Conservation (phyloP, 2,329 filamentous ascomycete genomes). For the Penicillium italicum region DNA sequence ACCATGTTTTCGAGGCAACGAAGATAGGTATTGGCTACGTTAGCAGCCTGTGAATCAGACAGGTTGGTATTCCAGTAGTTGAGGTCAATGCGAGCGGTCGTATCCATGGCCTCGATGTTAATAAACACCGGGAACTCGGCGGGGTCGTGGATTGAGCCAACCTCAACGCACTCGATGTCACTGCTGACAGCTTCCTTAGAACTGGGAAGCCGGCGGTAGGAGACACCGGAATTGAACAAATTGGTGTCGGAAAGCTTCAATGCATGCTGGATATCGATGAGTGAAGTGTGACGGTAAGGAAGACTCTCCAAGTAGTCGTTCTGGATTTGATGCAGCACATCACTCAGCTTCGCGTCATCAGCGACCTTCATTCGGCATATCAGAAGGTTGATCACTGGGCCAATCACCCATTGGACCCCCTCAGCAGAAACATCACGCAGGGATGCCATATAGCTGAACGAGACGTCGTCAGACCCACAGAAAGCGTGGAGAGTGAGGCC, state of each 20-base stretch:
- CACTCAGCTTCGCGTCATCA: constrained; percentile 31
- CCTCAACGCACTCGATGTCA: constrained; percentile 39
- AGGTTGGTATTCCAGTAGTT: constrained; percentile 44
- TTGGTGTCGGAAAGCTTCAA: constrained; percentile 37
- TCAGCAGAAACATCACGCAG: constrained; percentile 42
- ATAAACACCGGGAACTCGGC: constrained; percentile 49
- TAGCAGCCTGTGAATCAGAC: constrained; percentile 38
- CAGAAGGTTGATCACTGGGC: constrained; percentile 48
- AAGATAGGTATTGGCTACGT: constrained; percentile 39
- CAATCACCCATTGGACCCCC: constrained; percentile 43
- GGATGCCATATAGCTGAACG: constrained; percentile 46
- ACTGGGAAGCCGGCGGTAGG: constrained; percentile 44
- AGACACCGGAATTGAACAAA: constrained; percentile 50
- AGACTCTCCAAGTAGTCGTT: constrained; percentile 47
- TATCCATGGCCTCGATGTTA: constrained; percentile 49
- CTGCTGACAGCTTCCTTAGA: constrained; percentile 23
- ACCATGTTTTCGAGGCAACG: constrained; percentile 39
- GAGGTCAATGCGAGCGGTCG: constrained; percentile 35
- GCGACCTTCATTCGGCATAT: constrained; percentile 43
- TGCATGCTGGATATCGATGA: constrained; percentile 48
- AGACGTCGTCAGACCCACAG: constrained; percentile 67
- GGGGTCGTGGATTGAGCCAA: constrained; percentile 44
- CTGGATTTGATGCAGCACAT: constrained; percentile 43
- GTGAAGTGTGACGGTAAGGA: constrained; percentile 42
- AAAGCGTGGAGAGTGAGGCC: constrained; percentile 57